These are phyloP conservation scores for Pleurotus pulmonarius DNA, from an alignment of 768 basidiomycete genomes.

Conservation along the genomic window DNA sequence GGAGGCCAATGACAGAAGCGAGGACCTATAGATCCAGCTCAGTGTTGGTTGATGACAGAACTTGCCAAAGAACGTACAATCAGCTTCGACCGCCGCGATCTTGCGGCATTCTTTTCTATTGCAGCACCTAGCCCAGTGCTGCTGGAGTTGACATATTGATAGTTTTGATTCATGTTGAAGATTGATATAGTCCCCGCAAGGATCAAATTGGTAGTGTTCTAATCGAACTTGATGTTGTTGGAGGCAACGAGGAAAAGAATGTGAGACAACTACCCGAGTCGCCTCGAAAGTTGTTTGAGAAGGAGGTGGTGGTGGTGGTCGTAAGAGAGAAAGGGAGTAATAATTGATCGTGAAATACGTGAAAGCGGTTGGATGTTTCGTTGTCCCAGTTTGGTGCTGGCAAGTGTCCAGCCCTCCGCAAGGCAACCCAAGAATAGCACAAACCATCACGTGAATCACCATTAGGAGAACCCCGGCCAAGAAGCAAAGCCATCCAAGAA, in stretches of 20 bases:
- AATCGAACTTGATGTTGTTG: not conserved
- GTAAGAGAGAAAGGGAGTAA: constrained; percentile 1
- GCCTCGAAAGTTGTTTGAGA: not conserved
- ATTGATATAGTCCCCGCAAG: no score
- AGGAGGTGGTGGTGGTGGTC: constrained; percentile 4
- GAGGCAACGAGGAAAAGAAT: not conserved
- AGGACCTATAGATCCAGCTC: constrained; percentile 39
- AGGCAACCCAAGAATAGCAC: not conserved
- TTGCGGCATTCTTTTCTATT: constrained; percentile 25
- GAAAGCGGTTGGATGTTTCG: not conserved
- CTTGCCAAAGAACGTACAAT: constrained; percentile 41
- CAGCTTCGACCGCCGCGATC: constrained; percentile 43
- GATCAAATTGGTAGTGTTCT: not conserved
- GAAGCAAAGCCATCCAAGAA: no score
- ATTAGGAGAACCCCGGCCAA: no score
- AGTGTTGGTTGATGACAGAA: not conserved
- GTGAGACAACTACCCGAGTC: constrained; percentile 1
- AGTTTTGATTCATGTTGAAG: not conserved
- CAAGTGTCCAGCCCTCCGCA: not conserved
- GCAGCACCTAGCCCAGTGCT: constrained; percentile 18
- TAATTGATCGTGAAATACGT: constrained; percentile 5
- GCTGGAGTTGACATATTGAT: constrained; percentile 6
- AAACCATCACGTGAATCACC: not conserved
- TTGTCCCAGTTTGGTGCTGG: not conserved
- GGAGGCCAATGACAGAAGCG: constrained; percentile 41